Evolutionary conservation across 306 rosid species (phyloP).

Genomic region (Canavalia ensiformis): DNA sequence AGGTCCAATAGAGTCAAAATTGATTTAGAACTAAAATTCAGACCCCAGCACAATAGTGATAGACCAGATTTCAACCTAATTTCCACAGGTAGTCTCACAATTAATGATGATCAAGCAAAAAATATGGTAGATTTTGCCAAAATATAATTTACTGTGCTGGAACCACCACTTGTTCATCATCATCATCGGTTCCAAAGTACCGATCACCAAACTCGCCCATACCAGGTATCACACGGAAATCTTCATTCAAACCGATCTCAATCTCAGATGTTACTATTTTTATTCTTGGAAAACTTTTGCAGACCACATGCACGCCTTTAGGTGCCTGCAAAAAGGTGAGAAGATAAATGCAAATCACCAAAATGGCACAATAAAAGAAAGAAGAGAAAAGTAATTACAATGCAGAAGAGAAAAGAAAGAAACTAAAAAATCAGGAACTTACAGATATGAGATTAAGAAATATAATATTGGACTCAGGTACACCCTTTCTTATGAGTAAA

Average conservation of each 20-base stretch:
- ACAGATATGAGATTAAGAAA: slow-evolving; percentile 98
- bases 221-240: slow-evolving; percentile 93
- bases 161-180: slow-evolving; percentile 61
- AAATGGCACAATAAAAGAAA: slow-evolving; percentile 16
- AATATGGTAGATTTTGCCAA: slow-evolving; percentile 37
- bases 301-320: slow-evolving; percentile 91
- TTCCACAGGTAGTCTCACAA: slow-evolving; percentile 5
- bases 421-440: slow-evolving; percentile 56
- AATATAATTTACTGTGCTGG: slow-evolving; percentile 52
- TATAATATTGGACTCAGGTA: slow-evolving; percentile 96
- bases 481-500: slow-evolving; percentile 84
- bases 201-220: slow-evolving; percentile 99
- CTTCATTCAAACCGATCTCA: slow-evolving; percentile 83
- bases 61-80: slow-evolving; percentile 45
- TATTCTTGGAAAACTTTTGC: slow-evolving; percentile 91
- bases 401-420: not conserved
- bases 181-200: slow-evolving; percentile 97
- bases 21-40: slow-evolving; percentile 47
- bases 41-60: slow-evolving; percentile 47
- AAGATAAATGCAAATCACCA: slow-evolving; percentile 9
- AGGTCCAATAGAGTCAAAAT: slow-evolving; percentile 53
- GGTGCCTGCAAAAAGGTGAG: slow-evolving; percentile 75
- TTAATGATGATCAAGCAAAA: slow-evolving; percentile 40
- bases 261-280: slow-evolving; percentile 99
- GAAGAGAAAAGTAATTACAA: not conserved